A percentile compares a stretch with the other conserved stretches of the same genome.
Evolutionary conservation across 495 filamentous ascomycete genomes (phyloP).

Genomic region (Tuber calosporum): DNA sequence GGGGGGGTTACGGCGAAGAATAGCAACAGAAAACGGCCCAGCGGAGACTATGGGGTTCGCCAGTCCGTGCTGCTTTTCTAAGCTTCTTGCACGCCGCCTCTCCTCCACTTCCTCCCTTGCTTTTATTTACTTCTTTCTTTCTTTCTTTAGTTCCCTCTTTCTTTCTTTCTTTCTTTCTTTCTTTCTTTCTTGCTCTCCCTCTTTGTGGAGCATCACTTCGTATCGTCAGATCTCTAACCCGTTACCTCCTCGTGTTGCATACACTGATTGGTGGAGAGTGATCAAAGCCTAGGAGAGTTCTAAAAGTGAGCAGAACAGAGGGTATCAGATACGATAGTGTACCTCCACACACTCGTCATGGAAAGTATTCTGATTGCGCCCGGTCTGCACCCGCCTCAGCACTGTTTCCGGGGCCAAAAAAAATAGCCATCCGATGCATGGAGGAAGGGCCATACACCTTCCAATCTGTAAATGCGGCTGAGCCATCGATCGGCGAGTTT

Average conservation of each 20-base stretch:
- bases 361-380: constrained; percentile 26
- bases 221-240: background rate
- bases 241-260: background rate
- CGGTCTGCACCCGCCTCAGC: constrained; percentile 24
- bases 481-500: constrained; percentile 33
- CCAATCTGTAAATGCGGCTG: constrained; percentile 38
- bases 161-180: background rate
- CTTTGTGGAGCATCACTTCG: constrained; percentile 15
- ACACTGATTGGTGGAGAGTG: background rate
- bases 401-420: constrained; percentile 27
- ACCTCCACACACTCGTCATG: constrained; percentile 22
- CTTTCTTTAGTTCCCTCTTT: background rate
- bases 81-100: constrained; percentile 14
- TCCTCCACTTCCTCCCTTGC: constrained; percentile 1
- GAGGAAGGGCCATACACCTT: constrained; percentile 26
- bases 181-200: constrained; percentile 17
- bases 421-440: constrained; percentile 31
- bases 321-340: background rate
- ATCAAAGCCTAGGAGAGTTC: constrained; percentile 18
- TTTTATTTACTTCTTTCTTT: background rate
- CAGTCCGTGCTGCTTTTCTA: constrained; percentile 23
- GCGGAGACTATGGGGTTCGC: constrained; percentile 25
- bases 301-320: constrained; percentile 19
- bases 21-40: constrained; percentile 34
- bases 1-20: constrained; percentile 19